Base-by-base conservation (phyloP, 1,284 basidiomycete species). In the Leccinum variabile region DNA sequence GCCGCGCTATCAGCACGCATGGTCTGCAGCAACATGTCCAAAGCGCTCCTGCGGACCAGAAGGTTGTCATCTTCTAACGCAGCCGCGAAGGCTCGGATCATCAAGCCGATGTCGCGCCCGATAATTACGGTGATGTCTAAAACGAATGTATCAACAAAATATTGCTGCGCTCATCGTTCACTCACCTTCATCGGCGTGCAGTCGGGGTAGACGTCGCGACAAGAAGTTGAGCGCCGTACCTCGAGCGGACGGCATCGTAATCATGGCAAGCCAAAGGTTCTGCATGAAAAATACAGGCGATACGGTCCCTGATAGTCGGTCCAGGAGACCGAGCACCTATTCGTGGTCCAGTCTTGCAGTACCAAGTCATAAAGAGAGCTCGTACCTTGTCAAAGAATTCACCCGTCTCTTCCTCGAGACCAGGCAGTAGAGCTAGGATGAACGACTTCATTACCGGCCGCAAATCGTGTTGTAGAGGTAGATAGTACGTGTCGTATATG, bases 331-430 rank as follows among this genome's bases (percentile, higher is more conserved):
- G 32, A 98, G 75, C n/a, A 96, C 93, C 91, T 95, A 65, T 18
- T 66, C 61, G 60, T 60, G 58, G 60, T 74, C 50, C 49, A 65
- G 57, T 59, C 59, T 58, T 30, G 63, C 35, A 57, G 41, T 57
- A 52, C 56, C n/a, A 11, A 16, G 16, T 7, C 3, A 63, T 39
- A 37, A 16, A 37, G n/a, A 28, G 37, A 53, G 25, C 44, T 30
- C 81, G 35, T 62, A 92, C 94, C 79, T 94, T 93, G 57, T 99
- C 97, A 69, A 98, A 98, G 78, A 93, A 97, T 75, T 98, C 96
- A 2, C 94, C 93, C 0, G 92, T 94, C 75, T 97, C 96, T 76
- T 98, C 96, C 75, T 98, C 96, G 54, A 98, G 80, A 0, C 95
- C 96, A 1, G 97, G 97, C 5, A 99, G 83, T 18, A 99, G 76